Percentiles rank a stretch among this genome's conserved stretches.
These are phyloP conservation scores for Wallacemonas sp. DNA, from an alignment of 208 protist genomes.

Conservation along the genomic window DNA sequence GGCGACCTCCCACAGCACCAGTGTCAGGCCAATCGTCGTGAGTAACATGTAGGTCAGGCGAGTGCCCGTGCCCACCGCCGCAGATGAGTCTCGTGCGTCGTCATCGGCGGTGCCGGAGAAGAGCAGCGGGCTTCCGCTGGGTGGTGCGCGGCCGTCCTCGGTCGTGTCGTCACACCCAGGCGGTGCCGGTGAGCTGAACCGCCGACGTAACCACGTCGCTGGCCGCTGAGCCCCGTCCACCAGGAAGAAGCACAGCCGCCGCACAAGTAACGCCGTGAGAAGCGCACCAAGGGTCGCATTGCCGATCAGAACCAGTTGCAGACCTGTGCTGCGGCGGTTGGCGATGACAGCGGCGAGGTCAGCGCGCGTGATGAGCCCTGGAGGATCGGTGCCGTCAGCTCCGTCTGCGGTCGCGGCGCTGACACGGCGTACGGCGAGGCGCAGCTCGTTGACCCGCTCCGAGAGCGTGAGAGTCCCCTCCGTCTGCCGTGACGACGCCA, in stretches of 20 bases:
- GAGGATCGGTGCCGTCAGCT: too few relatives aligned
- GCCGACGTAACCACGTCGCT: not conserved
- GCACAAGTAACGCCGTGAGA: slow-evolving; percentile 7
- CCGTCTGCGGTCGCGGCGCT: too few relatives aligned
- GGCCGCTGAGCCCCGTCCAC: not conserved
- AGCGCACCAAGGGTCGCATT: slow-evolving; percentile 4
- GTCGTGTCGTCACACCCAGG: too few relatives aligned
- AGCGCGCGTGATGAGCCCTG: not conserved
- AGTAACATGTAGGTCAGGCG: not conserved
- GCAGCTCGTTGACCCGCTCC: not conserved
- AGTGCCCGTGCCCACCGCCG: not conserved
- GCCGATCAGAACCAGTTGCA: slow-evolving; percentile 4
- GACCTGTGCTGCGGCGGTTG: not conserved
- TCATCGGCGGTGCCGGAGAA: not conserved
- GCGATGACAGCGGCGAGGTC: not conserved
- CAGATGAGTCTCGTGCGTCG: not conserved
- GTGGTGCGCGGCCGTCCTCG: not conserved
- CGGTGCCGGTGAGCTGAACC: not conserved
- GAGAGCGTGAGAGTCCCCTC: not conserved
- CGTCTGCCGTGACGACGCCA: slow-evolving; percentile 4
- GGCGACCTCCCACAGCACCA: not conserved
- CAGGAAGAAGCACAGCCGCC: not conserved
- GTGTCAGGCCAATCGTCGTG: not conserved
- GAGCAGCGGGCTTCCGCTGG: slow-evolving; percentile 1
- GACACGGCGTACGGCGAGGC: not conserved